Percentiles rank a stretch among this genome's conserved stretches.
These are phyloP conservation scores for Suillus occidentalis DNA, from an alignment of 768 basidiomycete species.

Conservation along the genomic window DNA sequence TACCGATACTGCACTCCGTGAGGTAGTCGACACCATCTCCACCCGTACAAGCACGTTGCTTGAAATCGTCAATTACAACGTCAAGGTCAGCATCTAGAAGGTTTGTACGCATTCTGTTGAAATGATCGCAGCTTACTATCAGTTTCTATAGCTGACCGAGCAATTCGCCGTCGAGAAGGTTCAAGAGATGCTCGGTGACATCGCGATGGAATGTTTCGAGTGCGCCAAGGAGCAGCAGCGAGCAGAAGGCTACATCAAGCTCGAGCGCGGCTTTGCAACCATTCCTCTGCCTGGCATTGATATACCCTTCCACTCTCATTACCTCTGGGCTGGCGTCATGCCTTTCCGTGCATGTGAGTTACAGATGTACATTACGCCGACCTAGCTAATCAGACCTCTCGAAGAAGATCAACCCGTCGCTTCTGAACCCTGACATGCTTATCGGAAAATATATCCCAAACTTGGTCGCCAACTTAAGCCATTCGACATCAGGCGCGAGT, in stretches of 20 bases:
- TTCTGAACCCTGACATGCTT: constrained; percentile 93
- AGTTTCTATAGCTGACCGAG: constrained; percentile 67
- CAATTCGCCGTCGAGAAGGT: constrained; percentile 89
- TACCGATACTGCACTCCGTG: constrained; percentile 92
- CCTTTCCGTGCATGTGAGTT: constrained; percentile 92
- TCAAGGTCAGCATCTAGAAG: constrained; percentile 83
- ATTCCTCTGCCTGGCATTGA: constrained; percentile 96
- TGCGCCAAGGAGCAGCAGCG: constrained; percentile 77
- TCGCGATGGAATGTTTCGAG: constrained; percentile 79
- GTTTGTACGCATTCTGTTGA: constrained; percentile 25
- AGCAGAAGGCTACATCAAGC: constrained; percentile 83
- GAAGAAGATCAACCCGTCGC: constrained; percentile 92
- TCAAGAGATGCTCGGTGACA: constrained; percentile 92
- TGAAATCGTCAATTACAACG: constrained; percentile 98
- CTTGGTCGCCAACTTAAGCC: constrained; percentile 74
- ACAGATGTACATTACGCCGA: constrained; percentile 2
- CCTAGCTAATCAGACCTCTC: constrained; percentile 60
- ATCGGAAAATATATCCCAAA: constrained; percentile 97
- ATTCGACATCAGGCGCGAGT: constrained; percentile 80
- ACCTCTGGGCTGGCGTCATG: constrained; percentile 98
- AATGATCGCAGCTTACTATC: background rate
- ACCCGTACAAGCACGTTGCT: constrained; percentile 74
- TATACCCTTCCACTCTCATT: constrained; percentile 99
- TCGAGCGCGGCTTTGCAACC: constrained; percentile 96
- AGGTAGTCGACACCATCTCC: constrained; percentile 92